phyloP scores from a whole-genome alignment of 495 filamentous ascomycete species.

The Hapsidospora chrysogenum region DNA sequence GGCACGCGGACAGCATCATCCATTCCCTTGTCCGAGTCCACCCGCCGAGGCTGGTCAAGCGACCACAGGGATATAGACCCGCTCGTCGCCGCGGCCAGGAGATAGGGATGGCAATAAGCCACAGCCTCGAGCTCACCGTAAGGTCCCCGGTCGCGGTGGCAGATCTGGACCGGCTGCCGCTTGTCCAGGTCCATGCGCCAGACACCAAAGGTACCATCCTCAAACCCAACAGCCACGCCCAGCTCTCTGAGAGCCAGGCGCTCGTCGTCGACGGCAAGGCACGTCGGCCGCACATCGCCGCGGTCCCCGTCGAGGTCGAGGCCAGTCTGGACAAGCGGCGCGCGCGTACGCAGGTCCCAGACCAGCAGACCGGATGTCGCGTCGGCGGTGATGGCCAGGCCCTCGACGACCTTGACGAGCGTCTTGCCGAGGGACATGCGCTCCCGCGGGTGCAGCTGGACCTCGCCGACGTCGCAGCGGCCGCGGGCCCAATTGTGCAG shows the following conservation, averaged over 20 bases:
- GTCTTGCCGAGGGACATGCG: slow-evolving; percentile 17
- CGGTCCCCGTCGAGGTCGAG: slow-evolving; percentile 10
- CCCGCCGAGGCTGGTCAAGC: too few species aligned
- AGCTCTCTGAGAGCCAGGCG: slow-evolving; percentile 17
- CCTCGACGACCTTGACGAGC: slow-evolving; percentile 55
- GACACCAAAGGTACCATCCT: slow-evolving; percentile 54
- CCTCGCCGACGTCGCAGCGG: slow-evolving; percentile 61
- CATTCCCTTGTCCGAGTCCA: too few species aligned
- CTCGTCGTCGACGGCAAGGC: slow-evolving; percentile 44
- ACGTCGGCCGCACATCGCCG: slow-evolving; percentile 35
- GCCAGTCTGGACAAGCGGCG: slow-evolving; percentile 30
- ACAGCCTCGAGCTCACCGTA: slow-evolving; percentile 59
- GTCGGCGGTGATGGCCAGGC: slow-evolving; percentile 68
- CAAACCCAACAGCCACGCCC: slow-evolving; percentile 55
- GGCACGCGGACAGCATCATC: slow-evolving; percentile 9
- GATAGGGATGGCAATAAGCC: slow-evolving; percentile 57
- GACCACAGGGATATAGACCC: slow-evolving; percentile 62
- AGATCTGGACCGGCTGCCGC: slow-evolving; percentile 26
- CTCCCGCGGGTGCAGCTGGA: slow-evolving; percentile 17
- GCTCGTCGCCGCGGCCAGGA: slow-evolving; percentile 58
- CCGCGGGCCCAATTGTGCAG: slow-evolving; percentile 86
- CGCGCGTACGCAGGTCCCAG: slow-evolving; percentile 53
- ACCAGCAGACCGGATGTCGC: slow-evolving; percentile 48
- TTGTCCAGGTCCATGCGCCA: slow-evolving; percentile 39
- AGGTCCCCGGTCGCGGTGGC: slow-evolving; percentile 35